phyloP scores from a whole-genome alignment of 306 rosid species.

The Cyclanthera cordifolia region DNA sequence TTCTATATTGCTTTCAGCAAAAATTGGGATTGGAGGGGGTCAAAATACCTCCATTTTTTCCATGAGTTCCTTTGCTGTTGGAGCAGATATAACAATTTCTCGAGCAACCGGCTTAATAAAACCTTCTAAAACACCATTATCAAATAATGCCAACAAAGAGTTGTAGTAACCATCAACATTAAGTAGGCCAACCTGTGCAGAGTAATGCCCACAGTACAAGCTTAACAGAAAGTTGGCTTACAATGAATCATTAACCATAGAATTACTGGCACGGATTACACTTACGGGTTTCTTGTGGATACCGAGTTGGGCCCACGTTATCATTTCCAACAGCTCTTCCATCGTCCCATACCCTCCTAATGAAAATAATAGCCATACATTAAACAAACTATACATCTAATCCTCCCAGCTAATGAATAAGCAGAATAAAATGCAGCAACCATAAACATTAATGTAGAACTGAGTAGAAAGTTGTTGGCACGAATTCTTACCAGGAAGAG shows the following conservation, averaged over 20 bases:
- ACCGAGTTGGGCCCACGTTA: conserved; percentile 94
- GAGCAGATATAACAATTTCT: conserved; percentile 66
- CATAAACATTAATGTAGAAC: background rate
- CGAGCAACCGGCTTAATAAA: conserved; percentile 81
- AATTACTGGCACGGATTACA: background rate
- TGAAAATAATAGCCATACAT: background rate
- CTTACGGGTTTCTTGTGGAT: conserved; percentile 82
- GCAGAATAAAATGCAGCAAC: background rate
- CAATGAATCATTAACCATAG: background rate
- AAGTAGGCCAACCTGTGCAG: conserved; percentile 69
- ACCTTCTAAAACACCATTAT: conserved; percentile 87
- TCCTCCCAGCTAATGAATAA: conserved; percentile 1
- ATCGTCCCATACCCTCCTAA: conserved; percentile 96
- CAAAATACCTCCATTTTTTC: conserved; percentile 64
- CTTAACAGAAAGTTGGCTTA: background rate
- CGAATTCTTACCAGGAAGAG: conserved; percentile 68
- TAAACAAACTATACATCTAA: background rate
- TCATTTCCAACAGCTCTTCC: conserved; percentile 93
- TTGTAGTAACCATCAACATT: conserved; percentile 92
- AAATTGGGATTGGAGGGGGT: conserved; percentile 6
- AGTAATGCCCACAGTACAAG: conserved; percentile 1
- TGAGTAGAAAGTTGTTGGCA: background rate
- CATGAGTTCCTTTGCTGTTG: conserved; percentile 77
- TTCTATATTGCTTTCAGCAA: background rate
- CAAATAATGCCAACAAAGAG: conserved; percentile 76